These are phyloP conservation scores for Fonticula alba DNA, from an alignment of 78 protist species.

Conservation along the genomic window DNA sequence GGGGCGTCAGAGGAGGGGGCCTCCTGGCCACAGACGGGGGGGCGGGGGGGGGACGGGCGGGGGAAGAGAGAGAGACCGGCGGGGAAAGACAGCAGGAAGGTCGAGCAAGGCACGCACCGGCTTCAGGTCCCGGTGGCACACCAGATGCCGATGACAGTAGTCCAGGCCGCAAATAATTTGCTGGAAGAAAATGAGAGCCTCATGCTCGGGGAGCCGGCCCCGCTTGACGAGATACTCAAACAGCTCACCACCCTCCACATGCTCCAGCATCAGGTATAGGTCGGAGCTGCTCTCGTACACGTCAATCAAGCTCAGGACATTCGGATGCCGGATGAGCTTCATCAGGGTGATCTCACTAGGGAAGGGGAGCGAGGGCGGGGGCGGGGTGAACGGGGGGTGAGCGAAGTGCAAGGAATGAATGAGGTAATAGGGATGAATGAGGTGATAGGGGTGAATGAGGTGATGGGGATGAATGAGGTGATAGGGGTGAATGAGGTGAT, in stretches of 20 bases:
- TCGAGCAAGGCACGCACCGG: too few relatives aligned
- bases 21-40: conserved; percentile 43
- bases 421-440: too few relatives aligned
- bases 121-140: neutral
- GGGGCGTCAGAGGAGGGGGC: too few relatives aligned
- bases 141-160: conserved; percentile 58
- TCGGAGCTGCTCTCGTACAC: conserved; percentile 62
- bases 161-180: conserved; percentile 61
- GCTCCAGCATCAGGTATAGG: conserved; percentile 67
- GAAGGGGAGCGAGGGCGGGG: too few relatives aligned
- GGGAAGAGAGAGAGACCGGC: neutral
- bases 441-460: too few relatives aligned
- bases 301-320: conserved; percentile 65
- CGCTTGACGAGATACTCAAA: conserved; percentile 56
- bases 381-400: too few relatives aligned
- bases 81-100: neutral
- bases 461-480: too few relatives aligned
- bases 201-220: conserved; percentile 40
- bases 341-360: conserved; percentile 58
- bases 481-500: too few relatives aligned
- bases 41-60: neutral
- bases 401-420: too few relatives aligned
- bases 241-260: conserved; percentile 75
- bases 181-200: conserved; percentile 58
- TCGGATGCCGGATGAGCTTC: conserved; percentile 70